phyloP scores from a whole-genome alignment of 2,329 filamentous ascomycete genomes.

The Colletotrichum viniferum region DNA sequence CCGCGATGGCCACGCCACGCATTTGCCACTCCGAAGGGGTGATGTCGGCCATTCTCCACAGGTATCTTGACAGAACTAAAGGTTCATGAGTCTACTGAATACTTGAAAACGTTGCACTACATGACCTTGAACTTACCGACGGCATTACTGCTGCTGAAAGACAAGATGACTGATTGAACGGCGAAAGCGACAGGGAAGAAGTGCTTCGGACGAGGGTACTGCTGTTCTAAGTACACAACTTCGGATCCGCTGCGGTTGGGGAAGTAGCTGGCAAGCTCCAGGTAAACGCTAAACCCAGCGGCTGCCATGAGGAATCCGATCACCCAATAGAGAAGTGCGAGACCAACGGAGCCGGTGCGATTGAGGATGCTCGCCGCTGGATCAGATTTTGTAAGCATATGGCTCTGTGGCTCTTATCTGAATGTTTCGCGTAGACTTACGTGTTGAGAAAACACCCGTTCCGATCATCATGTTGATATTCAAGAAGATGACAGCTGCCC shows the following conservation, averaged over 20 bases:
- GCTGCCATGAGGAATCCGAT: slow-evolving; percentile 64
- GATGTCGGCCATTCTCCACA: slow-evolving; percentile 60
- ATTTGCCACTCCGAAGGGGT: slow-evolving; percentile 63
- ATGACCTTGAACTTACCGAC: slow-evolving; percentile 41
- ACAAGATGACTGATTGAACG: slow-evolving; percentile 65
- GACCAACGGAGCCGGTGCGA: slow-evolving; percentile 65
- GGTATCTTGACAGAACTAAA: slow-evolving; percentile 63
- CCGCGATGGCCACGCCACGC: slow-evolving; percentile 70
- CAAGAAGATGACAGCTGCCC: slow-evolving; percentile 60
- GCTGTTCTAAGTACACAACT: slow-evolving; percentile 72
- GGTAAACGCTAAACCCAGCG: slow-evolving; percentile 61
- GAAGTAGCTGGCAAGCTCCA: slow-evolving; percentile 69
- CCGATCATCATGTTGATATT: slow-evolving; percentile 69
- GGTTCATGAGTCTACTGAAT: background rate
- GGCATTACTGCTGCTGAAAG: slow-evolving; percentile 69
- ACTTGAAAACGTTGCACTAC: background rate
- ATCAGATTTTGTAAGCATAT: background rate
- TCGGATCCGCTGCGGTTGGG: slow-evolving; percentile 70
- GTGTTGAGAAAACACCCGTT: slow-evolving; percentile 68
- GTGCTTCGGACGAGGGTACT: slow-evolving; percentile 66
- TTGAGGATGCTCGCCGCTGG: slow-evolving; percentile 62
- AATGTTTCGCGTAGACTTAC: slow-evolving; percentile 40
- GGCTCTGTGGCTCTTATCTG: background rate
- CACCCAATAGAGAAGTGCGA: slow-evolving; percentile 68
- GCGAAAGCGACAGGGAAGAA: slow-evolving; percentile 70